phyloP scores from a whole-genome alignment of 2,329 filamentous ascomycete genomes.

The Colletotrichum camelliae region DNA sequence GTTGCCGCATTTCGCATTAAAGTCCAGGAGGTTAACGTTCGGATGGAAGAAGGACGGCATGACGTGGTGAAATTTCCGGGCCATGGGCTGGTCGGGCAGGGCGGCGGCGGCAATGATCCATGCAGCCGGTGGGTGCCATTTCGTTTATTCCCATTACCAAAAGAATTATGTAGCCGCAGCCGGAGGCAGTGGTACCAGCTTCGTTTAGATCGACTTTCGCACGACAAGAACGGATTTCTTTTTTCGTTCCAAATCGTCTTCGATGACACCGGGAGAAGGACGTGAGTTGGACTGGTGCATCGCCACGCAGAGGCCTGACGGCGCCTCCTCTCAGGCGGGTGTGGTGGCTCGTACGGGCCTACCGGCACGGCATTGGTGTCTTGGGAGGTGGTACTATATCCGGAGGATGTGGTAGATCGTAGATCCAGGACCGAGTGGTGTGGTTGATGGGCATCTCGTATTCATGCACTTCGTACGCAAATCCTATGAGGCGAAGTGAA shows the following conservation, averaged over 20 bases:
- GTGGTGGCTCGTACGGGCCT: neutral
- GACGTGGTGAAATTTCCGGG: constrained; percentile 20
- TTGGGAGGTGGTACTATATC: constrained; percentile 4
- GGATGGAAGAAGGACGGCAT: constrained; percentile 5
- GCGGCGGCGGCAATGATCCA: neutral
- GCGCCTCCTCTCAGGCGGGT: neutral
- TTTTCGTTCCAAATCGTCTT: neutral
- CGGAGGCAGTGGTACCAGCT: neutral
- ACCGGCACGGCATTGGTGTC: constrained; percentile 1
- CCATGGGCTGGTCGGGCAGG: neutral
- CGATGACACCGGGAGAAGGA: neutral
- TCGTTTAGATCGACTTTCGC: neutral
- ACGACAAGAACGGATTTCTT: neutral
- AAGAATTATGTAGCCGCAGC: neutral
- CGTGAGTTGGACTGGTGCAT: neutral
- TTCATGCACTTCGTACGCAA: constrained; percentile 17
- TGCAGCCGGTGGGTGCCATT: neutral
- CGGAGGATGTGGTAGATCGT: constrained; percentile 6
- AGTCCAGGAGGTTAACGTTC: neutral
- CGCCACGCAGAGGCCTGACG: constrained; percentile 4
- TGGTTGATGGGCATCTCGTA: constrained; percentile 14
- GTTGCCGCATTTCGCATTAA: neutral
- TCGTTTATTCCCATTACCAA: neutral
- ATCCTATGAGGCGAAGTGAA: neutral
- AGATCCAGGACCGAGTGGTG: neutral